These are phyloP conservation scores for Wilcoxina mikolae DNA, from an alignment of 495 filamentous ascomycete species.

Conservation along the genomic window DNA sequence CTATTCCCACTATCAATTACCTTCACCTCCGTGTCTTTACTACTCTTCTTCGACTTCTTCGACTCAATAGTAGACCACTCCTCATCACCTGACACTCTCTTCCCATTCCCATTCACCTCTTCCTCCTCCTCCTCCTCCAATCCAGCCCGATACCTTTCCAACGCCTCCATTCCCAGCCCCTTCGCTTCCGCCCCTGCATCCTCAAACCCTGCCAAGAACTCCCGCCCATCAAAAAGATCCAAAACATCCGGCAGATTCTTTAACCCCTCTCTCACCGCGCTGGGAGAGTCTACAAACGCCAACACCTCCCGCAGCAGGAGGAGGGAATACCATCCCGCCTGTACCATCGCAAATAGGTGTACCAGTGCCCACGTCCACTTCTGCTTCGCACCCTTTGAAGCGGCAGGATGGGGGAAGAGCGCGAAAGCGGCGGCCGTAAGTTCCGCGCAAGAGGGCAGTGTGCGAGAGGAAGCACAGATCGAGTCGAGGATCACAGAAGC, in stretches of 20 bases:
- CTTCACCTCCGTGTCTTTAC: background rate
- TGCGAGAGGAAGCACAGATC: background rate
- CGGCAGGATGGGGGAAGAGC: background rate
- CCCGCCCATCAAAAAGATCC: background rate
- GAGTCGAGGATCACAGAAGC: background rate
- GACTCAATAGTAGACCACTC: background rate
- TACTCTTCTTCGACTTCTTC: background rate
- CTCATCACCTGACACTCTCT: background rate
- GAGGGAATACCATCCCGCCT: constrained; percentile 24
- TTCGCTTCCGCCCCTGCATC: background rate
- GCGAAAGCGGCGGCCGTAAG: background rate
- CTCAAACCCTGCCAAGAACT: background rate
- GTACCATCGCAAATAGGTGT: constrained; percentile 19
- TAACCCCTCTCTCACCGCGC: background rate
- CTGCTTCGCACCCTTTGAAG: background rate
- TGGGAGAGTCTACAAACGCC: background rate
- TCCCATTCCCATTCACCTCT: background rate
- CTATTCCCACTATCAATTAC: constrained; percentile 9
- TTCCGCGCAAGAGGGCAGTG: background rate
- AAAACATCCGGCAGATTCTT: background rate
- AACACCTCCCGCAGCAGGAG: constrained; percentile 17
- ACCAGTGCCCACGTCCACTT: constrained; percentile 21
- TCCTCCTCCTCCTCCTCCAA: background rate
- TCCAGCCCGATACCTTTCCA: background rate
- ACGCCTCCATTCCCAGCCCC: background rate